Base-by-base conservation (phyloP, 345 rosid genomes). In the Salix arbutifolia region DNA sequence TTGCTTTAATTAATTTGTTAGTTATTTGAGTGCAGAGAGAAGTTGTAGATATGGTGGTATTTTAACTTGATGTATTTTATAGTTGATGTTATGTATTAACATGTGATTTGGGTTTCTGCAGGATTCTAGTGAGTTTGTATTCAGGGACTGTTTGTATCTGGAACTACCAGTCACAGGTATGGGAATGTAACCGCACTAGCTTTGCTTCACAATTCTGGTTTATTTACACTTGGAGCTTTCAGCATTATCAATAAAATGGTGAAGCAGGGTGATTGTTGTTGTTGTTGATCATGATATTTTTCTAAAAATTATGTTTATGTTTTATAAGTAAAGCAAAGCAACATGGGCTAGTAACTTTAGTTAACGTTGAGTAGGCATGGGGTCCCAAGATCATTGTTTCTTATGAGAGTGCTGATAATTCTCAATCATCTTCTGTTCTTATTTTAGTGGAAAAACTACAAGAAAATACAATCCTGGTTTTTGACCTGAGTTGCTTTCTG, bases 121-220 rank as follows among this genome's bases (percentile, higher is more conserved):
- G 90, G 90, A 85, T 87, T 69, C 78, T 87, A 53, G 83, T 83
- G 74, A 87, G 88, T 77, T 56, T 87, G 78, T 87, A 87, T 66
- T 85, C 90, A 3, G 90, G 90, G 74, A 87, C 90, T 71, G 86
- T 87, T 23, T 81, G 87, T 58, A 87, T 87, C 65, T 87, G 88
- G 88, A 80, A 87, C 73, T 87, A 87, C 85, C 90, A 87, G 85
- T 88, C 98, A 53, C 99, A 93, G 97, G 99, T 96, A 87, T 44
- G 83, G 71, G 37, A 77, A 38, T 18, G 48, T 69, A 19, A 30
- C 13, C 7, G 10, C 68, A 31, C 38, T 66, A 48, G 37, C 5
- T 66, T 28, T 21, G 10, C 37, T 16, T 26, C n/a, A 31, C 17
- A 38, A 18, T 65, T 65, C 11, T 65, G 68, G 68, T 65, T 31